A percentile compares a stretch with the other conserved stretches of the same genome.
These are phyloP conservation scores for Euclidium syriacum DNA, from an alignment of 345 rosid genomes.

Conservation along the genomic window DNA sequence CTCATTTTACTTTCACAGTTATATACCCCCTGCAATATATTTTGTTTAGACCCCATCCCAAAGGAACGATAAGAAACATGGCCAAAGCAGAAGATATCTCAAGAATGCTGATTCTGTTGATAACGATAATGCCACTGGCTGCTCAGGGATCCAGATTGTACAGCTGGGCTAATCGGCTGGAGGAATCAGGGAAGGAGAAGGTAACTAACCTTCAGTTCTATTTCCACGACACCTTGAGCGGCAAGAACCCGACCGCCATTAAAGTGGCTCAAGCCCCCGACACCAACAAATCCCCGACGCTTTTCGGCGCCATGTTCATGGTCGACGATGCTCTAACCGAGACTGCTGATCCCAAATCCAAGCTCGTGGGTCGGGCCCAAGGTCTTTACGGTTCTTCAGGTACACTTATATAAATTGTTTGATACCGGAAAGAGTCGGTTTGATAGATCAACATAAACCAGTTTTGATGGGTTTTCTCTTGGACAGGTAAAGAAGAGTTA, in stretches of 20 bases:
- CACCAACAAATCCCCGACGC: constrained; percentile 42
- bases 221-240: constrained; percentile 64
- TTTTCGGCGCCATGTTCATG: constrained; percentile 46
- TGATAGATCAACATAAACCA: background rate
- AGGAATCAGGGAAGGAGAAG: constrained; percentile 29
- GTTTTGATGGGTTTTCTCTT: background rate
- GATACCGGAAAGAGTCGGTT: background rate
- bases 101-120: constrained; percentile 10
- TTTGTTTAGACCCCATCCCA: no score
- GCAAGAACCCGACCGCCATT: constrained; percentile 47
- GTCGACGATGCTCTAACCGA: constrained; percentile 56
- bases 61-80: background rate
- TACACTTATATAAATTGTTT: background rate
- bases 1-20: background rate
- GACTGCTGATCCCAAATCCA: constrained; percentile 49
- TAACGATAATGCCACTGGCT: constrained; percentile 25
- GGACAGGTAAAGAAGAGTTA: constrained; percentile 36
- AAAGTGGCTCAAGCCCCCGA: constrained; percentile 39
- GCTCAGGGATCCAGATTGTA: constrained; percentile 10
- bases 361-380: constrained; percentile 60
- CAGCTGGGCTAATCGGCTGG: constrained; percentile 32
- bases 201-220: constrained; percentile 57
- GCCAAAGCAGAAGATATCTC: constrained; percentile 7
- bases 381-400: constrained; percentile 48
- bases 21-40: no score